A percentile compares a stretch with the other conserved stretches of the same genome.
phyloP scores from a whole-genome alignment of 768 basidiomycete species.

The Xanthoconium stramineum region DNA sequence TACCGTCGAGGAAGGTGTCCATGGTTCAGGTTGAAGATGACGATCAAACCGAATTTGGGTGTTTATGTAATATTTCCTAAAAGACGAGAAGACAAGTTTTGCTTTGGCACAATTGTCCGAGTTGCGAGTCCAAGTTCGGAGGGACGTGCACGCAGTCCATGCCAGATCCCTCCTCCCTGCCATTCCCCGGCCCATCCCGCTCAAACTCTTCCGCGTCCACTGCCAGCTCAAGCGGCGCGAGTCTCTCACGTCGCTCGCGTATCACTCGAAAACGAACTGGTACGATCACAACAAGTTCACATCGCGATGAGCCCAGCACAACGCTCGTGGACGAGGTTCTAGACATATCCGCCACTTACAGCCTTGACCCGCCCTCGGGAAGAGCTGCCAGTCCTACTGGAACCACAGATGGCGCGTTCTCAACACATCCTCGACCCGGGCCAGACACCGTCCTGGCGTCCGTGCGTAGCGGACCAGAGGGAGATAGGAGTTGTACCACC shows the following conservation, averaged over 20 bases:
- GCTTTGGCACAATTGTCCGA: constrained; percentile 7
- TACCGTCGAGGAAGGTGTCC: constrained; percentile 24
- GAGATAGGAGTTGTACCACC: constrained; percentile 25
- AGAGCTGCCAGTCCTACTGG: constrained; percentile 9
- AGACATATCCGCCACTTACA: constrained; percentile 30
- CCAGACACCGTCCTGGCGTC: constrained; percentile 8
- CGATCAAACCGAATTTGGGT: not conserved
- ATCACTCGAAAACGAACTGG: constrained; percentile 52
- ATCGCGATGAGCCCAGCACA: constrained; percentile 16
- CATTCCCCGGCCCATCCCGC: constrained; percentile 32
- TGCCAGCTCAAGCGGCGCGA: constrained; percentile 46
- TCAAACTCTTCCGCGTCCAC: constrained; percentile 35
- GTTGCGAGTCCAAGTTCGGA: constrained; percentile 12
- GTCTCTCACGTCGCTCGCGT: constrained; percentile 47
- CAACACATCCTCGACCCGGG: constrained; percentile 15
- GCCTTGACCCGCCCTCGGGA: not conserved
- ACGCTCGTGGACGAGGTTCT: constrained; percentile 21
- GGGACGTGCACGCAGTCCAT: constrained; percentile 27
- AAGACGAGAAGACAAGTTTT: constrained; percentile 15
- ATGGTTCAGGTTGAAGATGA: constrained; percentile 1
- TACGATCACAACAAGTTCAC: constrained; percentile 41
- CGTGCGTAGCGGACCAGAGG: constrained; percentile 5
- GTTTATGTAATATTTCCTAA: constrained; percentile 31
- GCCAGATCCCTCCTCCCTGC: constrained; percentile 29
- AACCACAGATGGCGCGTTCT: constrained; percentile 2